Percentiles rank a stretch among this genome's conserved stretches.
phyloP scores from a whole-genome alignment of 306 rosid species.

The Dalbergia cultrata region DNA sequence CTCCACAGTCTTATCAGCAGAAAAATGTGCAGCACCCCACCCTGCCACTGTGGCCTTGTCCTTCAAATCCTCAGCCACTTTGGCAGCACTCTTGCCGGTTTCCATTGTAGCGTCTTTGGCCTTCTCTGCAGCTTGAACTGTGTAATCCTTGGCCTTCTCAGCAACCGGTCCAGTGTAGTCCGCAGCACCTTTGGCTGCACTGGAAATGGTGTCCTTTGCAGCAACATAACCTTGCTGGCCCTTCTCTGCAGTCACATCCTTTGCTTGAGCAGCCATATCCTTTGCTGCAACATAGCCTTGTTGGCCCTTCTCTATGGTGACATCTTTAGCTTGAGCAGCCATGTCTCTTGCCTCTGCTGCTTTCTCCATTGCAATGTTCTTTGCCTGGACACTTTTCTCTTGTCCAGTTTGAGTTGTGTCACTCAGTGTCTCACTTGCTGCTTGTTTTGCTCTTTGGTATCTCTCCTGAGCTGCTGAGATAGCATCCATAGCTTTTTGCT shows the following conservation, averaged over 20 bases:
- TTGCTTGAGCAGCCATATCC: conserved; percentile 33
- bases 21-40: conserved; percentile 73
- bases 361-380: conserved; percentile 22
- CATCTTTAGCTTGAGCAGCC: conserved; percentile 17
- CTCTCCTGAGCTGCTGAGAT: conserved; percentile 60
- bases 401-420: conserved; percentile 41
- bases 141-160: conserved; percentile 57
- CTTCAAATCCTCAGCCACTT: conserved; percentile 63
- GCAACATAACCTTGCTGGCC: conserved; percentile 50
- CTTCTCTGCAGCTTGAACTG: conserved; percentile 47
- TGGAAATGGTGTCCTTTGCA: conserved; percentile 47
- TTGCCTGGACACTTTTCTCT: conserved; percentile 47
- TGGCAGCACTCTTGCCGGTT: conserved; percentile 54
- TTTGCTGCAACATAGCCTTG: conserved; percentile 48
- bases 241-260: conserved; percentile 41
- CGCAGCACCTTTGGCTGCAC: conserved; percentile 47
- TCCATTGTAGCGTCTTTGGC: conserved; percentile 55
- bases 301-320: conserved; percentile 42
- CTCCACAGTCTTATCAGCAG: conserved; percentile 64
- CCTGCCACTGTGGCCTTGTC: conserved; percentile 67
- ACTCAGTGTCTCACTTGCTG: conserved; percentile 42
- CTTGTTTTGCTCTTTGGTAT: conserved; percentile 56
- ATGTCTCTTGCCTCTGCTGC: conserved; percentile 23
- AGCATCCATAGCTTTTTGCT: conserved; percentile 42
- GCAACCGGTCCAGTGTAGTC: conserved; percentile 56